These are phyloP conservation scores for Hygrocybe coccinea DNA, from an alignment of 768 basidiomycete genomes.

Conservation along the genomic window DNA sequence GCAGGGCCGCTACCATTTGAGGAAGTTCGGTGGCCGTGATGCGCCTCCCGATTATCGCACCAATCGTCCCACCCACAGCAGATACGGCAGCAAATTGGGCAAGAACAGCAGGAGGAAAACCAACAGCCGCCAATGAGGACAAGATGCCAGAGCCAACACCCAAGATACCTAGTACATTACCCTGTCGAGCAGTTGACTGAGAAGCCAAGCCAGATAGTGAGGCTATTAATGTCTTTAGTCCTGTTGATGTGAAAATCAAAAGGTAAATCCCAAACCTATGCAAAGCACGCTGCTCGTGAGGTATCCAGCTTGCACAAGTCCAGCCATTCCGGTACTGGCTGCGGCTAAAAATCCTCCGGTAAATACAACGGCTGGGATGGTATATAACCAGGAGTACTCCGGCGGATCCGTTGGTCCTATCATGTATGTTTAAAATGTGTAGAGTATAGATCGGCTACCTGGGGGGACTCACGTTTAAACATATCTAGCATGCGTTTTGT, in stretches of 20 bases:
- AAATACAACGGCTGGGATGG: conserved; percentile 74
- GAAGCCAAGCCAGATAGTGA: conserved; percentile 78
- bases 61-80: conserved; percentile 65
- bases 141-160: conserved; percentile 80
- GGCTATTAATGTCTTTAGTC: conserved; percentile 35
- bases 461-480: conserved; percentile 64
- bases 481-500: conserved; percentile 92
- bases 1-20: conserved; percentile 67
- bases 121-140: conserved; percentile 76
- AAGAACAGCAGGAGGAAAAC: conserved; percentile 70
- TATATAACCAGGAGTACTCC: conserved; percentile 82
- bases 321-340: conserved; percentile 78
- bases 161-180: conserved; percentile 84
- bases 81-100: conserved; percentile 76
- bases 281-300: conserved; percentile 81
- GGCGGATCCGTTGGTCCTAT: conserved; percentile 78
- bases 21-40: conserved; percentile 86
- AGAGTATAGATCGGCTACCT: not conserved
- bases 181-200: conserved; percentile 77
- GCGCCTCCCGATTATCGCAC: conserved; percentile 70
- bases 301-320: conserved; percentile 85
- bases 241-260: not conserved
- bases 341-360: conserved; percentile 79
- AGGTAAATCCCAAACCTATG: conserved; percentile 47
- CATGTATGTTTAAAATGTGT: not conserved